These are phyloP conservation scores for Cordyceps cicadae DNA, from an alignment of 2,329 filamentous ascomycete species.

Conservation along the genomic window DNA sequence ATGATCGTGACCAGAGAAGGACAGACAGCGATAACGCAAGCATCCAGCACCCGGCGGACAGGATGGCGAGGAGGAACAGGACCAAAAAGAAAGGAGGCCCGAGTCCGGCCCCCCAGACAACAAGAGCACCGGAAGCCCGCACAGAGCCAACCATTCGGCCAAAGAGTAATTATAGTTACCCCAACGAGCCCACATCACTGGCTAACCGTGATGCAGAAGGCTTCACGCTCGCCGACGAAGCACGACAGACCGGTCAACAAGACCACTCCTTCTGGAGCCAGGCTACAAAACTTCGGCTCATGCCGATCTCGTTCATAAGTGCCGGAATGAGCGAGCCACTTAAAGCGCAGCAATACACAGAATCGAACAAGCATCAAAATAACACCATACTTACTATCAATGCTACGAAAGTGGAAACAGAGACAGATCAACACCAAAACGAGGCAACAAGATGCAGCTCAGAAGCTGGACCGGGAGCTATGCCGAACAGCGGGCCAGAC, in stretches of 20 bases:
- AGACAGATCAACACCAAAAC: constrained; percentile 16
- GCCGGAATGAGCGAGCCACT: constrained; percentile 44
- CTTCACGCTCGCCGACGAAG: constrained; percentile 19
- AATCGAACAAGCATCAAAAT: constrained; percentile 21
- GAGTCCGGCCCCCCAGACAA: not conserved
- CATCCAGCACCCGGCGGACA: not conserved
- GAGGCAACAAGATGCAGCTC: constrained; percentile 11
- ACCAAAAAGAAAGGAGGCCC: not conserved
- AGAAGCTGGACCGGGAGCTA: not conserved
- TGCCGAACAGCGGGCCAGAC: not conserved
- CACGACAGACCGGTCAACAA: constrained; percentile 17
- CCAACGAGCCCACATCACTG: not conserved
- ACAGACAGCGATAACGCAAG: not conserved
- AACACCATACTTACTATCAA: not conserved
- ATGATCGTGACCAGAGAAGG: not conserved
- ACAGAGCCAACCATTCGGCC: not conserved
- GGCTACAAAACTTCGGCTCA: constrained; percentile 36
- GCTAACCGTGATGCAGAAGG: not conserved
- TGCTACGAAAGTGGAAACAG: not conserved
- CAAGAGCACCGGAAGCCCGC: not conserved
- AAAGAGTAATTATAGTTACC: not conserved
- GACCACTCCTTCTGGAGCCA: constrained; percentile 23
- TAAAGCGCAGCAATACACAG: not conserved
- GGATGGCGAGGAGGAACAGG: not conserved
- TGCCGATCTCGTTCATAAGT: constrained; percentile 45